A percentile compares a stretch with the other conserved stretches of the same genome.
These are phyloP conservation scores for Phaeosphaeria sp. DNA, from an alignment of 2,329 filamentous ascomycete genomes.

Conservation along the genomic window DNA sequence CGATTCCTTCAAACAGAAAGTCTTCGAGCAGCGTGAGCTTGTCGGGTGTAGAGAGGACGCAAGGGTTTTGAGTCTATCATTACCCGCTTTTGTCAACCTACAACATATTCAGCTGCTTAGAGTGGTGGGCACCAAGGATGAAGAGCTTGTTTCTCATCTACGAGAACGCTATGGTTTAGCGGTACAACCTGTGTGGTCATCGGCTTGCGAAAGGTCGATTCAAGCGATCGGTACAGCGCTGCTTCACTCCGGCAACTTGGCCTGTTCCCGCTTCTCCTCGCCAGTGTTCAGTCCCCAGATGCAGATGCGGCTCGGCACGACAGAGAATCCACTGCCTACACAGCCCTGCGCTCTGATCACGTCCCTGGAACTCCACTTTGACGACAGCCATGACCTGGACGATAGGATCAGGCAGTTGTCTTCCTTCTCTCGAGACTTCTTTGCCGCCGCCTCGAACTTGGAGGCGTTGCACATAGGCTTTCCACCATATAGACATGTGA, in stretches of 20 bases:
- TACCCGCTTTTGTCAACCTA: constrained; percentile 65
- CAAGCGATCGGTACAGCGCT: constrained; percentile 65
- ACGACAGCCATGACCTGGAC: constrained; percentile 64
- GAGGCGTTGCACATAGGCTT: constrained; percentile 71
- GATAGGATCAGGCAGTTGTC: constrained; percentile 63
- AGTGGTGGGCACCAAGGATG: constrained; percentile 66
- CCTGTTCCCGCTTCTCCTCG: constrained; percentile 66
- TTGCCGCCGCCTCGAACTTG: too few species aligned
- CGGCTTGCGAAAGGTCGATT: too few species aligned
- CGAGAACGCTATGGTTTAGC: too few species aligned
- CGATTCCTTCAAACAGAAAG: too few species aligned
- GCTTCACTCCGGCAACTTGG: constrained; percentile 61
- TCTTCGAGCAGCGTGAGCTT: constrained; percentile 60
- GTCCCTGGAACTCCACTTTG: constrained; percentile 69
- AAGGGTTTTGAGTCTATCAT: constrained; percentile 60
- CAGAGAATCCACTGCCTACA: too few species aligned
- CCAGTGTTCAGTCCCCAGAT: constrained; percentile 69
- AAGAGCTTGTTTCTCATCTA: constrained; percentile 59
- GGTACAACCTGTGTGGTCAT: too few species aligned
- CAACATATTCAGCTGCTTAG: constrained; percentile 71
- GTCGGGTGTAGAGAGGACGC: constrained; percentile 60
- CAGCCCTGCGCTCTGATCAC: too few species aligned
- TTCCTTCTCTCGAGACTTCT: too few species aligned
- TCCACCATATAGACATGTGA: constrained; percentile 63
- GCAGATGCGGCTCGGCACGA: too few species aligned